Base-by-base conservation (phyloP, 768 basidiomycete species). In the Baorangia bicolor region DNA sequence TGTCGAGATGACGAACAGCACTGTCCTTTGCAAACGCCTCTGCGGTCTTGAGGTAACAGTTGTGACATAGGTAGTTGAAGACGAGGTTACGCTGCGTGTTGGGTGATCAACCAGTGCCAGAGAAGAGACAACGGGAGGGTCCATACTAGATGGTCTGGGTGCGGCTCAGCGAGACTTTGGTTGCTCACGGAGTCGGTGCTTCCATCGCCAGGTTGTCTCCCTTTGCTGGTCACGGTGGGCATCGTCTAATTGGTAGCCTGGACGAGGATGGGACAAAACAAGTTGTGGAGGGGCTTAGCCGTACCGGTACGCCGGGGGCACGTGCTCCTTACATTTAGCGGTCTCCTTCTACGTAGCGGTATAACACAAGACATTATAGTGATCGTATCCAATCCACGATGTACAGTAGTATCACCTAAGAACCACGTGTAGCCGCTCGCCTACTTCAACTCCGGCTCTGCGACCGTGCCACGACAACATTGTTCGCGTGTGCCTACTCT, bases 1-100 rank as follows among this genome's bases (percentile, higher is more conserved):
- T 79, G 61, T 90, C 85, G 23, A 87, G 75, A 43, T 84, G 83
- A 50, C 78, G 78, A 20, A 85, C 75, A 9, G 81, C 75, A 55
- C 83, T 86, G 49, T 90, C 87, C 39, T 76, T 74, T 8, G 79
- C 77, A 58, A 94, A 90, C 0, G 84, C 85, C 33, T 77, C 76
- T 3, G 89, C 88, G 0, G 92, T 90, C 37, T 74, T 73, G n/a
- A 83, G 81, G 69, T 86, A 90, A 55, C 86, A 87, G 38, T 82
- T 79, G 63, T 92, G 88, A 51, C 81, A 82, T 2, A 94, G 80
- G 65, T 92, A 93, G 62, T 90, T 85, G 35, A 93, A 75, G 16
- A 93, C 86, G 43, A 93, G 72, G 18, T 79, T 69, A 41, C 85
- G 83, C 89, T 91, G 64, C 12, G 54, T 13, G 56, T 38, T 27